Evolutionary conservation across 176 grass and related monocot species (phyloP).

Genomic region (Tillandsia fasciculata): DNA sequence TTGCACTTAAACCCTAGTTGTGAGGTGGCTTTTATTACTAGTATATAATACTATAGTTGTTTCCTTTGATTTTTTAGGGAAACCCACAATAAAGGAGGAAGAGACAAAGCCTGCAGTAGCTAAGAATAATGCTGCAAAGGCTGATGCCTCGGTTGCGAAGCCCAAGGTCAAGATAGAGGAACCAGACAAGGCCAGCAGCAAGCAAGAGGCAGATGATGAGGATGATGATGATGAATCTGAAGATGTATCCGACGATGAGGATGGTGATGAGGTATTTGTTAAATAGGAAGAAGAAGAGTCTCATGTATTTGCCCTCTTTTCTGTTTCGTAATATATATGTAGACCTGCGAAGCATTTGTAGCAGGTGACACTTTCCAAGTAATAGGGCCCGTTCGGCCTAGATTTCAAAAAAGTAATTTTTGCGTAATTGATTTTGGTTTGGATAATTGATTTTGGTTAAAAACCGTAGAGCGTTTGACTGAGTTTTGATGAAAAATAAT

Average conservation of each 20-base stretch:
- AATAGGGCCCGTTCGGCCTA: no score
- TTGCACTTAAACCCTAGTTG: no score
- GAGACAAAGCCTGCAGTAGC: slow-evolving; percentile 11
- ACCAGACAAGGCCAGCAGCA: slow-evolving; percentile 7
- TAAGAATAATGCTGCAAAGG: slow-evolving; percentile 16
- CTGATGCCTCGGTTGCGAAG: slow-evolving; percentile 26
- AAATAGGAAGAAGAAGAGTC: not conserved
- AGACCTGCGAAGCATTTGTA: no score
- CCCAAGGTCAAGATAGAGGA: slow-evolving; percentile 20
- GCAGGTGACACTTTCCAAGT: no score
- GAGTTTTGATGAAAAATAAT: no score
- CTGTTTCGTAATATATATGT: not conserved
- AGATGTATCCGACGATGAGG: slow-evolving; percentile 9
- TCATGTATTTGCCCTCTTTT: not conserved
- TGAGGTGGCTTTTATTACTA: no score
- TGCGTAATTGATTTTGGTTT: no score
- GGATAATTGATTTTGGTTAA: no score
- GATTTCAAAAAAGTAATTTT: no score
- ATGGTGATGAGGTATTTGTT: slow-evolving; percentile 18
- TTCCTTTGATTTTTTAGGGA: slow-evolving; percentile 25
- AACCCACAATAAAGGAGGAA: slow-evolving; percentile 33
- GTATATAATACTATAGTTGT: not conserved
- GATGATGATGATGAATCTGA: slow-evolving; percentile 24
- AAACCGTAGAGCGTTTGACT: no score
- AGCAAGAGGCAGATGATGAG: slow-evolving; percentile 10